Evolutionary conservation across 2,329 filamentous ascomycete species (phyloP).

Genomic region (Venturia asperata): DNA sequence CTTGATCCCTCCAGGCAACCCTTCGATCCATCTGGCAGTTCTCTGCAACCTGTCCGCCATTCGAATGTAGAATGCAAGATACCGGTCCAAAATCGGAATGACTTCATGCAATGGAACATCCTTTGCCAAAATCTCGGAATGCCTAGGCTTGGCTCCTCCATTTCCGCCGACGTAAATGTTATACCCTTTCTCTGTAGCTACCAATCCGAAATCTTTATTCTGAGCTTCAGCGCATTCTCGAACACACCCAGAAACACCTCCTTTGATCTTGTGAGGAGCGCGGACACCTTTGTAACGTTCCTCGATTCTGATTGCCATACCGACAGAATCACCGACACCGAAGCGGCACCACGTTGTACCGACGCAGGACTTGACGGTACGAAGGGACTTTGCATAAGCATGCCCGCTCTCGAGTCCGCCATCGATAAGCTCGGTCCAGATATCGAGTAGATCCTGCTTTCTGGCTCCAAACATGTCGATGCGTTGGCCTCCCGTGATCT

Average conservation of each 20-base stretch:
- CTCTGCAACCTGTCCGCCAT: conserved; percentile 85
- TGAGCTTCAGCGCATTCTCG: conserved; percentile 88
- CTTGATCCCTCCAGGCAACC: conserved; percentile 71
- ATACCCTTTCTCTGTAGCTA: conserved; percentile 86
- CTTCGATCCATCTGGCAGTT: conserved; percentile 81
- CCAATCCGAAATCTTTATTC: conserved; percentile 87
- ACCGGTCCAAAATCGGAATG: conserved; percentile 76
- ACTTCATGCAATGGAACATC: conserved; percentile 79
- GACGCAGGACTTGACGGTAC: conserved; percentile 87
- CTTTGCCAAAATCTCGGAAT: conserved; percentile 76
- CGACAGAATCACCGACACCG: conserved; percentile 81
- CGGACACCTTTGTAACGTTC: conserved; percentile 88
- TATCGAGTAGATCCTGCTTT: conserved; percentile 75
- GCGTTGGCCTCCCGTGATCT: conserved; percentile 85
- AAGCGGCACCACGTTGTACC: conserved; percentile 87
- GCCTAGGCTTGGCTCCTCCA: conserved; percentile 75
- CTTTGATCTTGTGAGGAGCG: conserved; percentile 89
- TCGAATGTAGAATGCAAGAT: conserved; percentile 88
- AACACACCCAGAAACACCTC: conserved; percentile 81
- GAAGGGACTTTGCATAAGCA: conserved; percentile 80
- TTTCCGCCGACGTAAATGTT: conserved; percentile 89
- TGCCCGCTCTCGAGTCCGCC: conserved; percentile 87
- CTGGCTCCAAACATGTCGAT: conserved; percentile 90
- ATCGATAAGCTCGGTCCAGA: conserved; percentile 73
- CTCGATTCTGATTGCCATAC: conserved; percentile 79